phyloP scores from a whole-genome alignment of 1,284 basidiomycete species.

The Fomitopsis schrenkii region DNA sequence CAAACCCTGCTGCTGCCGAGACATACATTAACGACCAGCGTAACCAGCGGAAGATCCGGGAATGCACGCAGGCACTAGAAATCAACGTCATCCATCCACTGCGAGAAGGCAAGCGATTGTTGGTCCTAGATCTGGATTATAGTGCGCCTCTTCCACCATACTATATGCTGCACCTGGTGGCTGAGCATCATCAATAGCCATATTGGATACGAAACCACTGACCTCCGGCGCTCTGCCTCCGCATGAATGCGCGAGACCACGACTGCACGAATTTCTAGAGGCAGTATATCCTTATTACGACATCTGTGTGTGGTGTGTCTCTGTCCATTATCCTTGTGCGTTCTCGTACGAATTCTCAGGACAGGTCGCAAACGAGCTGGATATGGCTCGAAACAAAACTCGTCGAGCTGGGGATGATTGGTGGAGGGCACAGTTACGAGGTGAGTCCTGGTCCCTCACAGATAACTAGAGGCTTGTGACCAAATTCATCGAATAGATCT shows the following conservation, averaged over 20 bases:
- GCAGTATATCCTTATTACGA: slow-evolving; percentile 80
- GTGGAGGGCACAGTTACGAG: slow-evolving; percentile 64
- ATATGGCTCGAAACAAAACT: slow-evolving; percentile 91
- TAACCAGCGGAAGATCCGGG: slow-evolving; percentile 75
- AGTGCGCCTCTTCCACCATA: slow-evolving; percentile 40
- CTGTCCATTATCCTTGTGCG: not conserved
- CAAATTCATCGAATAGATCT: slow-evolving; percentile 36
- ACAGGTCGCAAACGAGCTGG: slow-evolving; percentile 84
- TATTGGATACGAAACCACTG: slow-evolving; percentile 80
- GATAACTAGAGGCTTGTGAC: not conserved
- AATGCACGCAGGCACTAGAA: slow-evolving; percentile 63
- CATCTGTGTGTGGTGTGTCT: slow-evolving; percentile 72
- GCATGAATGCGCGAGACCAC: slow-evolving; percentile 76
- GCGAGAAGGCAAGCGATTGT: slow-evolving; percentile 70
- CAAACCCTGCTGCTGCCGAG: slow-evolving; percentile 50
- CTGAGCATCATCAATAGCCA: slow-evolving; percentile 38
- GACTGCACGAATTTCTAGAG: slow-evolving; percentile 81
- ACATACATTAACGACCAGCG: slow-evolving; percentile 69
- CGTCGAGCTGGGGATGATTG: slow-evolving; percentile 84
- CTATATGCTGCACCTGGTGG: not conserved
- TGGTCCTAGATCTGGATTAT: slow-evolving; percentile 89
- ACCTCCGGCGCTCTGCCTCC: slow-evolving; percentile 76
- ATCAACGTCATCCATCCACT: slow-evolving; percentile 76
- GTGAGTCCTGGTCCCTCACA: slow-evolving; percentile 30
- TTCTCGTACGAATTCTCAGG: not conserved